Conservation (phyloP, 1,139 yeast species). For the Debaryomyces subglobosus region DNA sequence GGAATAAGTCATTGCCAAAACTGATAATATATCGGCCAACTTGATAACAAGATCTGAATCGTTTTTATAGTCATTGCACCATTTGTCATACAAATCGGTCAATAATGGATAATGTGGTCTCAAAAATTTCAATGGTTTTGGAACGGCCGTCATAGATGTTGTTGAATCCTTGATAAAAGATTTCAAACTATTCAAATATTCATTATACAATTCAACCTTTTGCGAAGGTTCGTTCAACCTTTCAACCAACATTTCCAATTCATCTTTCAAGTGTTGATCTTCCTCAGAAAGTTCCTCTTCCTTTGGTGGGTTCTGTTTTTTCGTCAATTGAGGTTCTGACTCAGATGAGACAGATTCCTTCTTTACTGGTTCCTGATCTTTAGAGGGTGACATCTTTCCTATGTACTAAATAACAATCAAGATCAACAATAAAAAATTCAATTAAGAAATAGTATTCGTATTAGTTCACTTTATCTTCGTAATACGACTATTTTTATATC, state of each 20-base stretch:
- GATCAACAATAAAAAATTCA: conserved; percentile 4
- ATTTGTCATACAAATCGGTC: conserved; percentile 64
- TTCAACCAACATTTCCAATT: conserved; percentile 85
- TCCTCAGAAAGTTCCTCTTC: conserved; percentile 92
- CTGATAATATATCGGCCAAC: conserved; percentile 85
- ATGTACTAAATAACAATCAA: conserved; percentile 1
- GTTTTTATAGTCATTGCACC: conserved; percentile 53
- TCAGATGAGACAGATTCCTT: conserved; percentile 17
- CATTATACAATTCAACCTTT: conserved; percentile 53
- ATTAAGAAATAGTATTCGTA: not conserved
- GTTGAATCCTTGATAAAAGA: conserved; percentile 87
- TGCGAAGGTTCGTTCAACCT: conserved; percentile 52
- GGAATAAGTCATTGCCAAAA: conserved; percentile 92
- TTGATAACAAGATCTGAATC: conserved; percentile 24
- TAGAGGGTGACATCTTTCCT: conserved; percentile 25
- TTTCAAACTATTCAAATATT: conserved; percentile 70
- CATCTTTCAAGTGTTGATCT: conserved; percentile 85
- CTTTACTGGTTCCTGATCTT: conserved; percentile 20
- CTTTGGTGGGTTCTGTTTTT: conserved; percentile 40
- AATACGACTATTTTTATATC: conserved; percentile 2
- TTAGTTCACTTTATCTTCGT: not conserved
- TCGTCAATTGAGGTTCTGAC: conserved; percentile 14
- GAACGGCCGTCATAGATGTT: conserved; percentile 98
- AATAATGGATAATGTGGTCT: conserved; percentile 81
- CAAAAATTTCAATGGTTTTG: conserved; percentile 94